phyloP scores from a whole-genome alignment of 495 filamentous ascomycete genomes.

The Talaromyces proteolyticus region DNA sequence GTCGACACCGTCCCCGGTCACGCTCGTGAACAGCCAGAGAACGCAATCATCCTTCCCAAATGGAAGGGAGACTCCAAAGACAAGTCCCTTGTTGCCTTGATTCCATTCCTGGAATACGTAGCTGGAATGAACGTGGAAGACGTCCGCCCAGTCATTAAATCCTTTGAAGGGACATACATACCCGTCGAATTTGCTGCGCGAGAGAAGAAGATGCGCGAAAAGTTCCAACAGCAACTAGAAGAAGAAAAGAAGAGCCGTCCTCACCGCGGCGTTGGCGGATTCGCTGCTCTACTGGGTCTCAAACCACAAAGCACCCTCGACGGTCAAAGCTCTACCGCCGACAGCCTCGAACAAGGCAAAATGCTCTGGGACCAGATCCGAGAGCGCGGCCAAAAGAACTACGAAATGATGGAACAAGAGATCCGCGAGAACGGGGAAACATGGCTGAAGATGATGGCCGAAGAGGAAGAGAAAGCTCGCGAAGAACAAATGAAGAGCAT shows the following conservation, averaged over 20 bases:
- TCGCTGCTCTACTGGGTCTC: slow-evolving; percentile 68
- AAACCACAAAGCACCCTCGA: slow-evolving; percentile 52
- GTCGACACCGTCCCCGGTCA: slow-evolving; percentile 81
- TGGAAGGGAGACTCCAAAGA: slow-evolving; percentile 84
- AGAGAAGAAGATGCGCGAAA: slow-evolving; percentile 75
- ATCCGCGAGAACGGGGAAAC: slow-evolving; percentile 89
- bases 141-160: slow-evolving; percentile 76
- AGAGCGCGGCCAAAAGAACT: slow-evolving; percentile 84
- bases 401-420: slow-evolving; percentile 80
- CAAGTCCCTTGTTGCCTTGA: slow-evolving; percentile 75
- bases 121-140: slow-evolving; percentile 88
- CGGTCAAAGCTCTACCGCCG: slow-evolving; percentile 61
- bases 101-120: slow-evolving; percentile 95
- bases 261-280: slow-evolving; percentile 51
- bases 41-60: slow-evolving; percentile 83
- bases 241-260: slow-evolving; percentile 61
- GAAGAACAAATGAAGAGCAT: slow-evolving; percentile 89
- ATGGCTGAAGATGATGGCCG: slow-evolving; percentile 88
- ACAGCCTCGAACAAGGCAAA: slow-evolving; percentile 81
- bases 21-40: slow-evolving; percentile 80
- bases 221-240: slow-evolving; percentile 72
- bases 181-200: slow-evolving; percentile 82
- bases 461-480: slow-evolving; percentile 74
- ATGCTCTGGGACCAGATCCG: slow-evolving; percentile 91
- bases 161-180: slow-evolving; percentile 80